Percentiles rank a stretch among this genome's conserved stretches.
phyloP scores from a whole-genome alignment of 2,329 filamentous ascomycete genomes.

The Aureobasidium sp. region DNA sequence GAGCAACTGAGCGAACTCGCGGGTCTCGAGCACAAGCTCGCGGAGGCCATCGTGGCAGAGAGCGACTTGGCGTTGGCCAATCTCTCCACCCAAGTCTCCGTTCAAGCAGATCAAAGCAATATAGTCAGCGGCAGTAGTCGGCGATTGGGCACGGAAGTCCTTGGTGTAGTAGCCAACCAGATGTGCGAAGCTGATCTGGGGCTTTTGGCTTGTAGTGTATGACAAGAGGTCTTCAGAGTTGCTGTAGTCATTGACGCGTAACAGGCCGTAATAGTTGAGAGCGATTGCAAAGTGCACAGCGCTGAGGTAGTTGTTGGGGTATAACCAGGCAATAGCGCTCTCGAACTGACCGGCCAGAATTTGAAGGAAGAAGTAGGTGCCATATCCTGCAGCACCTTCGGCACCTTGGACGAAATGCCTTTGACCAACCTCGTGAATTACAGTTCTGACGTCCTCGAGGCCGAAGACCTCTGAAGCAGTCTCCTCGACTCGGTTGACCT shows the following conservation, averaged over 20 bases:
- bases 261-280: constrained; percentile 78
- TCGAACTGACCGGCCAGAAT: constrained; percentile 90
- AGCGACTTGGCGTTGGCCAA: constrained; percentile 67
- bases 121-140: constrained; percentile 88
- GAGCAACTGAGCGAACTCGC: constrained; percentile 88
- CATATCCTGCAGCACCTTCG: constrained; percentile 72
- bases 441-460: constrained; percentile 64
- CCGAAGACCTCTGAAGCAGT: constrained; percentile 56
- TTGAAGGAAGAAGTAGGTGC: constrained; percentile 90
- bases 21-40: constrained; percentile 91
- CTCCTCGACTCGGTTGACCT: constrained; percentile 55
- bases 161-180: constrained; percentile 93
- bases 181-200: constrained; percentile 89
- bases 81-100: constrained; percentile 66
- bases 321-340: constrained; percentile 84
- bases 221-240: constrained; percentile 61
- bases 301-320: constrained; percentile 84
- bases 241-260: constrained; percentile 78
- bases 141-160: constrained; percentile 87
- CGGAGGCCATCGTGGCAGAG: constrained; percentile 89
- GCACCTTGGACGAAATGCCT: constrained; percentile 81
- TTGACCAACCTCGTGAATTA: constrained; percentile 80
- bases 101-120: constrained; percentile 88
- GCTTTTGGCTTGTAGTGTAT: constrained; percentile 59
- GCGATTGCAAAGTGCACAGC: constrained; percentile 92